A percentile compares a stretch with the other conserved stretches of the same genome.
These are phyloP conservation scores for Hylodesmum podocarpum DNA, from an alignment of 306 rosid genomes.

Conservation along the genomic window DNA sequence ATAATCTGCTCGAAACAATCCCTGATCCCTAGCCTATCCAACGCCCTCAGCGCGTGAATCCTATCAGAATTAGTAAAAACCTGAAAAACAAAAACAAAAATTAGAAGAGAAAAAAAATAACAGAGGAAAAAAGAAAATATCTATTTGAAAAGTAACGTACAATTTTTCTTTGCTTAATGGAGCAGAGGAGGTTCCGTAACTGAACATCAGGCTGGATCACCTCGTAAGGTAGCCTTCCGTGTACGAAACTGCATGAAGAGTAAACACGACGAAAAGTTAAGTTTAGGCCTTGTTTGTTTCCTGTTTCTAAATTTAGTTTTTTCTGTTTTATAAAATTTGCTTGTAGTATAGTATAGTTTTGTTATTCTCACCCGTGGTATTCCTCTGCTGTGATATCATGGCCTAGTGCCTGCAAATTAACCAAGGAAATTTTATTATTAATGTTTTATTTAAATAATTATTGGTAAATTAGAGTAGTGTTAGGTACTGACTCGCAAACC, in stretches of 20 bases:
- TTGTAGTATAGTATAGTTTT: no score
- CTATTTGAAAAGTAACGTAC: slow-evolving; percentile 29
- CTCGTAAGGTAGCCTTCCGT: slow-evolving; percentile 88
- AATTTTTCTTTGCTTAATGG: slow-evolving; percentile 68
- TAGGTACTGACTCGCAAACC: slow-evolving; percentile 62
- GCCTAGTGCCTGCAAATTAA: slow-evolving; percentile 59
- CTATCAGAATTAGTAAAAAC: slow-evolving; percentile 83
- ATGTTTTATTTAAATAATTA: no score
- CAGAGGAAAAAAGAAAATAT: background rate
- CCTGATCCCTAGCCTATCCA: slow-evolving; percentile 58
- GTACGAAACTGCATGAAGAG: slow-evolving; percentile 59
- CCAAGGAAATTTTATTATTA: background rate
- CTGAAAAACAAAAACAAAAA: slow-evolving; percentile 15
- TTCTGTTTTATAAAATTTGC: no score
- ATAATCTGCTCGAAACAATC: slow-evolving; percentile 76
- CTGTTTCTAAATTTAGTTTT: background rate
- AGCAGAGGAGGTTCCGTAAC: slow-evolving; percentile 56
- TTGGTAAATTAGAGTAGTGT: slow-evolving; percentile 13
- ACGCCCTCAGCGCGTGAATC: slow-evolving; percentile 60
- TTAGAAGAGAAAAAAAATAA: background rate
- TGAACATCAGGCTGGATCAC: slow-evolving; percentile 61
- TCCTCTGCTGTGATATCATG: slow-evolving; percentile 70
- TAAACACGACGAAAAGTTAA: background rate
- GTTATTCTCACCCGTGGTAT: slow-evolving; percentile 59
- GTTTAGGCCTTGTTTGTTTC: background rate